Evolutionary conservation across 75 land plant genomes (phyloP).

Genomic region (Isoetes taiwanensis): DNA sequence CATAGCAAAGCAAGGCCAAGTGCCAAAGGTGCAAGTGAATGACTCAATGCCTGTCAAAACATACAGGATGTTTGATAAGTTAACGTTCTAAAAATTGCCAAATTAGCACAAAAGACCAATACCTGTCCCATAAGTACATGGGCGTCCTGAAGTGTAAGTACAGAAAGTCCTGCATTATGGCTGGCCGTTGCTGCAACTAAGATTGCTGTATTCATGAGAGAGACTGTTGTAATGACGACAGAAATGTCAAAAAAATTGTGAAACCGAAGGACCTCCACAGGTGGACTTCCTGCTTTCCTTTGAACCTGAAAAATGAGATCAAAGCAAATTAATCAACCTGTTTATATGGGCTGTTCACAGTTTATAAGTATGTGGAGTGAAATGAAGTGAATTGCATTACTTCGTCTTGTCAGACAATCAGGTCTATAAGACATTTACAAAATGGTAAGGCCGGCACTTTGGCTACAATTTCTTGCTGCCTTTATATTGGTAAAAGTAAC

Average conservation of each 20-base stretch:
- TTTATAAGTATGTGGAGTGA: no score
- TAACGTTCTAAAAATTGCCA: neutral
- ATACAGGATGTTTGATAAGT: neutral
- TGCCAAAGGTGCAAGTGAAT: conserved; percentile 35
- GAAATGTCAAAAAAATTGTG: conserved; percentile 50
- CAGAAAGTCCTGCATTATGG: conserved; percentile 46
- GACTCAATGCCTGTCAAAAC: conserved; percentile 46
- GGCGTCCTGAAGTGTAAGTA: conserved; percentile 73
- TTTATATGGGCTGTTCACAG: no score
- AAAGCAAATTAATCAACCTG: neutral
- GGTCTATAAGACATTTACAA: no score
- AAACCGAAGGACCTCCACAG: conserved; percentile 24
- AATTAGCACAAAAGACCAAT: neutral
- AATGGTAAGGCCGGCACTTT: no score
- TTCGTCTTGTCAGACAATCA: no score
- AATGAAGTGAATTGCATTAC: no score
- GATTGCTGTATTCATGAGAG: conserved; percentile 47
- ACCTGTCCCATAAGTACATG: conserved; percentile 72
- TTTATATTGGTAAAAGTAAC: no score
- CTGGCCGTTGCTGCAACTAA: conserved; percentile 66
- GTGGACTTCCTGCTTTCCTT: neutral
- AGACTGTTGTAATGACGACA: conserved; percentile 40
- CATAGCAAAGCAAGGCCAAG: conserved; percentile 52
- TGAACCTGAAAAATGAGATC: conserved; percentile 1
- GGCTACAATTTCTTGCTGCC: no score